These are phyloP conservation scores for Tieghemiomyces parasiticus DNA, from an alignment of 192 early-diverging fungal species.

Conservation along the genomic window DNA sequence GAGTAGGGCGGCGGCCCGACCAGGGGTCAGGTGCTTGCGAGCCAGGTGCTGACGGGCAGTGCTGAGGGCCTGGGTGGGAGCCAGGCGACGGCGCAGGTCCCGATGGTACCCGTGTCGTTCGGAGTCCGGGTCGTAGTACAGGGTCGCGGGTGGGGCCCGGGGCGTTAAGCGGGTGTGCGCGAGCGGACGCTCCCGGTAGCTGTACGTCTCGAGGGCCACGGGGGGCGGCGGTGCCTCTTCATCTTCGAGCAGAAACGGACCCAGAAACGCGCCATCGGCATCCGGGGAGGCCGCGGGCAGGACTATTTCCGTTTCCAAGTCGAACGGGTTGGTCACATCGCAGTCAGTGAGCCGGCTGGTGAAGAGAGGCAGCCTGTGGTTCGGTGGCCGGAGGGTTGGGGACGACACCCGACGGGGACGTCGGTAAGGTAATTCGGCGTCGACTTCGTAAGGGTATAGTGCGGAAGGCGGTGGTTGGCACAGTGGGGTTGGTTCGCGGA, in stretches of 20 bases:
- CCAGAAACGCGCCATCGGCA: neutral
- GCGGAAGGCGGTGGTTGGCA: neutral
- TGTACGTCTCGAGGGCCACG: constrained; percentile 3
- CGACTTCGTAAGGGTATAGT: neutral
- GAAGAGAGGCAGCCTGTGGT: neutral
- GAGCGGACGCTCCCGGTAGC: neutral
- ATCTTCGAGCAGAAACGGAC: neutral
- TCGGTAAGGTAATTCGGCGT: neutral
- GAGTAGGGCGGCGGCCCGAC: neutral
- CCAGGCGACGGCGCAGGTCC: neutral
- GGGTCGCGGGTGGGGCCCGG: neutral
- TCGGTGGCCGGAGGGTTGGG: neutral
- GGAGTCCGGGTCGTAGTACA: neutral
- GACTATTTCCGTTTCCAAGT: neutral
- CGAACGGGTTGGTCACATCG: constrained; percentile 5
- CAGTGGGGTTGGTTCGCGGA: neutral
- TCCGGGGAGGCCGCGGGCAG: neutral
- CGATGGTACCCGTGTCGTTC: neutral
- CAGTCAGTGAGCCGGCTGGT: neutral
- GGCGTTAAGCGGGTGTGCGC: neutral
- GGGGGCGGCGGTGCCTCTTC: neutral
- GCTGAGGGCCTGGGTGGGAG: neutral
- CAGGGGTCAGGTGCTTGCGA: neutral
- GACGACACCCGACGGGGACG: too few species aligned
- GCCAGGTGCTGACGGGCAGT: neutral